A percentile compares a stretch with the other conserved stretches of the same genome.
Evolutionary conservation across 2,329 filamentous ascomycete genomes (phyloP).

Genomic region (Alternaria panax): DNA sequence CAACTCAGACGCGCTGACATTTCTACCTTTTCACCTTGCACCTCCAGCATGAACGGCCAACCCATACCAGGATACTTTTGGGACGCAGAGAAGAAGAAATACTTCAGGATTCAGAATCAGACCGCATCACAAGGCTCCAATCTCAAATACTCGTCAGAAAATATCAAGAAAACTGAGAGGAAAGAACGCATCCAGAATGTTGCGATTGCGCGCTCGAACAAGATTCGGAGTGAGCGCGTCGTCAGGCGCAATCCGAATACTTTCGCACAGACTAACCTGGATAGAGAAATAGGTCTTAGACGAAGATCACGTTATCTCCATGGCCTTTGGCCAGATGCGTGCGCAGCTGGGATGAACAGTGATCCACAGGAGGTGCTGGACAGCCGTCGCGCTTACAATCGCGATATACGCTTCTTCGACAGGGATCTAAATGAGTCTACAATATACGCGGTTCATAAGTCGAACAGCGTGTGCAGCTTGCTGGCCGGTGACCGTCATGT

Average conservation of each 20-base stretch:
- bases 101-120: conserved; percentile 57
- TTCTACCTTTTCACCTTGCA: neutral
- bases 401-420: conserved; percentile 36
- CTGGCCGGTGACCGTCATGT: conserved; percentile 8
- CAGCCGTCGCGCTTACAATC: conserved; percentile 1
- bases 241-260: conserved; percentile 25
- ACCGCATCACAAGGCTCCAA: conserved; percentile 40
- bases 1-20: neutral
- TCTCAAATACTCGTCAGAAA: conserved; percentile 52
- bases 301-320: conserved; percentile 29
- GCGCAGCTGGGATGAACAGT: conserved; percentile 22
- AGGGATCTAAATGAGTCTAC: conserved; percentile 32
- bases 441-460: conserved; percentile 35
- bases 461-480: conserved; percentile 31
- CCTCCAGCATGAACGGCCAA: conserved; percentile 46
- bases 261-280: conserved; percentile 28
- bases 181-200: conserved; percentile 30
- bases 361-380: conserved; percentile 18
- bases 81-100: conserved; percentile 58
- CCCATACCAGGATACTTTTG: conserved; percentile 59
- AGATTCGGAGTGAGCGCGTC: conserved; percentile 35
- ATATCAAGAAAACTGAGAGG: conserved; percentile 48
- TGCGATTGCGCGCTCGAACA: conserved; percentile 13
- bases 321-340: conserved; percentile 38
- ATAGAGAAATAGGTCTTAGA: conserved; percentile 38